Base-by-base conservation (phyloP, 2,329 filamentous ascomycete genomes). In the Aspergillus costaricaensis region DNA sequence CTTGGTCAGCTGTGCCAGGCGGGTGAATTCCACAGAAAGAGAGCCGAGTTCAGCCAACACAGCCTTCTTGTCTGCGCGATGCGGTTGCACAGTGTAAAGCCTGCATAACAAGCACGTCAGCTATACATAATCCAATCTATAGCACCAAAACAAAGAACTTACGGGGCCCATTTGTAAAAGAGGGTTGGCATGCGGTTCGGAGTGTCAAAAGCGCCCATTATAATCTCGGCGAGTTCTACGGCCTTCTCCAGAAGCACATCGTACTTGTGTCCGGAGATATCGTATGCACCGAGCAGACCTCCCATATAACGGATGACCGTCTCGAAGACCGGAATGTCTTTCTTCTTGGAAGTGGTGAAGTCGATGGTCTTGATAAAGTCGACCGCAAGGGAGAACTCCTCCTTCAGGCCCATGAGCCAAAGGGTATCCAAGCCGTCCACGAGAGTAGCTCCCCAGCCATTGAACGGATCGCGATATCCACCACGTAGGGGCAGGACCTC, bases 231-330 rank as follows among this genome's bases (percentile, higher is more conserved):
- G 25, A 95, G 84, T 76, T 94, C 89, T 38, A 89, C 82, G 1
- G 92, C 91, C 77, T 96, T 95, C 57, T 88, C 85, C 32, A 96
- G 81, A 10, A 96, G 81, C 23, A 89, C 81, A 19, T 83, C 77
- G 69, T 96, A 89, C 63, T 82, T 81, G 6, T 85, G 86, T 17
- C 85, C 89, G 55, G 90, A 93, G 58, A 97, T 83, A 77, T 98
- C 94, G 73, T 94, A 97, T 6, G 93, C 93, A 41, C 88, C 88
- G 44, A 97, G 72, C 47, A 98, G 80, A 1, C 94, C 94, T 32
- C 94, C 94, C 4, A 98, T 82, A 69, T 97, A 96, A 55, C 94
- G 87, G 71, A 98, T 97, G 10, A 88, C 91, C 0, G 92, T 96
- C 77, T 97, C 93, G 68, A 97, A 97, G 7, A 96, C 83, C n/a